A percentile compares a stretch with the other conserved stretches of the same genome.
phyloP scores from a whole-genome alignment of 345 rosid species.

The Balakata baccata region DNA sequence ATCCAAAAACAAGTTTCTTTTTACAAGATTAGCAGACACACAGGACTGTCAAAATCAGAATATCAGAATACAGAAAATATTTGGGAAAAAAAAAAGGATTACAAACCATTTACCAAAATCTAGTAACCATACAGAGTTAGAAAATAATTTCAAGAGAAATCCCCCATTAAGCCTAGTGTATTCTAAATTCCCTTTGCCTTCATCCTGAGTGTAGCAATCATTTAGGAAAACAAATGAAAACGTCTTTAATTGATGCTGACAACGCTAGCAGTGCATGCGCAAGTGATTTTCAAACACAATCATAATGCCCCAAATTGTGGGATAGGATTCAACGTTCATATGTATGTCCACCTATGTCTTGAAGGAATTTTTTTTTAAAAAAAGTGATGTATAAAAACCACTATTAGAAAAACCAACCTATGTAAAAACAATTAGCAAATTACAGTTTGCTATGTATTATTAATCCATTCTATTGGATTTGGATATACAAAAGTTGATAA shows the following conservation, averaged over 20 bases:
- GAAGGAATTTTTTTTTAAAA: no score
- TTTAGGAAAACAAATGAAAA: neutral
- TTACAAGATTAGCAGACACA: neutral
- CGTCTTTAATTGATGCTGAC: neutral
- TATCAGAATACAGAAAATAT: no score
- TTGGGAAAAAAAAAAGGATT: neutral
- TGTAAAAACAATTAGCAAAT: neutral
- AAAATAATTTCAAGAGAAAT: neutral
- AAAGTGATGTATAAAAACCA: neutral
- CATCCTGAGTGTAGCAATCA: neutral
- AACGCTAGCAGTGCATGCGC: neutral
- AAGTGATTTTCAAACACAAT: neutral
- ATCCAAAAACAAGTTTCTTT: neutral
- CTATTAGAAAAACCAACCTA: neutral
- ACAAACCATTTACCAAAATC: neutral
- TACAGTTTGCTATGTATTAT: neutral
- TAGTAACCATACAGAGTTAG: neutral
- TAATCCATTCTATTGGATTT: neutral
- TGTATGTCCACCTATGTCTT: neutral
- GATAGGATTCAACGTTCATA: neutral
- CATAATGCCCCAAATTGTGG: neutral
- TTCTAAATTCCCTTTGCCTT: neutral
- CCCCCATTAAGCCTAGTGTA: neutral
- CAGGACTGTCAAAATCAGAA: no score
- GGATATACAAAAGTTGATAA: neutral